phyloP scores from a whole-genome alignment of 2,329 filamentous ascomycete genomes.

The Microdochium nivale region DNA sequence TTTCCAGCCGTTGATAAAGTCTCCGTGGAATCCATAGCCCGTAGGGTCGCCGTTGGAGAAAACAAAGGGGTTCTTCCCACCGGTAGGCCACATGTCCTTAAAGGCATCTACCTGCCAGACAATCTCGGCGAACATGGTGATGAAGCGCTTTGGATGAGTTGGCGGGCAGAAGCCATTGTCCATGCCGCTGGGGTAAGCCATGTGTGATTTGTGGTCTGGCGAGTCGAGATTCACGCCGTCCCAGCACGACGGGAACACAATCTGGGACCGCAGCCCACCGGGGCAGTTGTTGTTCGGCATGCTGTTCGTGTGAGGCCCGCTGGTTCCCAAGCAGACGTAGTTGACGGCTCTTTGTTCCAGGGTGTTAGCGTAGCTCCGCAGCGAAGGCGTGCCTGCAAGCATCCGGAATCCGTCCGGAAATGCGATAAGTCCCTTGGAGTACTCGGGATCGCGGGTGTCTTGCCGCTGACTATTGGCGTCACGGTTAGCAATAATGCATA shows the following conservation, averaged over 20 bases:
- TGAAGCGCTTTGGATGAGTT: constrained; percentile 42
- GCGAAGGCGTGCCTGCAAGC: constrained; percentile 49
- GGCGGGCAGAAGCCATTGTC: constrained; percentile 40
- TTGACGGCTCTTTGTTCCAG: constrained; percentile 41
- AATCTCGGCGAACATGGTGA: constrained; percentile 53
- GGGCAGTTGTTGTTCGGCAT: constrained; percentile 48
- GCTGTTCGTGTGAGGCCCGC: constrained; percentile 34
- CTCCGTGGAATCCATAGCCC: constrained; percentile 46
- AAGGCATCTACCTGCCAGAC: constrained; percentile 44
- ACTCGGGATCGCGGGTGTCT: constrained; percentile 24
- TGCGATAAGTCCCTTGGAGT: constrained; percentile 40
- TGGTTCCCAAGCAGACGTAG: constrained; percentile 43
- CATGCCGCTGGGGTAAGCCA: constrained; percentile 38
- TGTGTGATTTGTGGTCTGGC: constrained; percentile 45
- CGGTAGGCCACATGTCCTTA: constrained; percentile 34
- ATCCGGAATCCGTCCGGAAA: constrained; percentile 58
- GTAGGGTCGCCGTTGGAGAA: constrained; percentile 33
- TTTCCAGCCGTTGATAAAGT: constrained; percentile 55
- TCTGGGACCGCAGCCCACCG: constrained; percentile 39
- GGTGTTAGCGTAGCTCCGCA: constrained; percentile 37
- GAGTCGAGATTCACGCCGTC: constrained; percentile 48
- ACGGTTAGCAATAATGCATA: background rate
- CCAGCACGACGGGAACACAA: constrained; percentile 56
- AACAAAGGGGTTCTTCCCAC: constrained; percentile 36
- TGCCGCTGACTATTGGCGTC: constrained; percentile 29